Evolutionary conservation across 1,284 basidiomycete genomes (phyloP).

Genomic region (Taiwanofungus camphoratus): DNA sequence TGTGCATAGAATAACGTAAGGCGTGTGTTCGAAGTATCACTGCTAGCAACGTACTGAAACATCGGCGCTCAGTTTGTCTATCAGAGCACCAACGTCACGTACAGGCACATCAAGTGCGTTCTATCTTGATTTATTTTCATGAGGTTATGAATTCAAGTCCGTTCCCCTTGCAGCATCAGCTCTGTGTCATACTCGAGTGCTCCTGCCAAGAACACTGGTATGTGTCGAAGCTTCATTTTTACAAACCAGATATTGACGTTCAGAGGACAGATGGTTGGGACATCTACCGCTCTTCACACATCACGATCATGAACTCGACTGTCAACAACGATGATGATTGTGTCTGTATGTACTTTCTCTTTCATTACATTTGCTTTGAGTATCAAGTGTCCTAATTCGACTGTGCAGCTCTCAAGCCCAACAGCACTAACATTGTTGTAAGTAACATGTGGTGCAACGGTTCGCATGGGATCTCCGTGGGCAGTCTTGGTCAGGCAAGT

Average conservation of each 20-base stretch:
- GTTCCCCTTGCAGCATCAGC: constrained; percentile 19
- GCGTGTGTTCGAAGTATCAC: not conserved
- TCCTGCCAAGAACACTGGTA: constrained; percentile 6
- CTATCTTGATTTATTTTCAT: not conserved
- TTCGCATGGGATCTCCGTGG: constrained; percentile 61
- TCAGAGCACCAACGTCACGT: constrained; percentile 29
- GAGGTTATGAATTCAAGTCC: not conserved
- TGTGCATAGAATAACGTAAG: constrained; percentile 31
- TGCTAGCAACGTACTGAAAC: not conserved
- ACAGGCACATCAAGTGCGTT: constrained; percentile 26
- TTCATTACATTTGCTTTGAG: not conserved
- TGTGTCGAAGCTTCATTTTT: not conserved
- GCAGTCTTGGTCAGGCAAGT: constrained; percentile 31
- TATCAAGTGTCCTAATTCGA: not conserved
- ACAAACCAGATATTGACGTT: not conserved
- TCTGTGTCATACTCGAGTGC: constrained; percentile 23
- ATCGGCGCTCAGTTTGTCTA: constrained; percentile 25
- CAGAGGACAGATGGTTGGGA: constrained; percentile 52
- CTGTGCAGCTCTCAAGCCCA: constrained; percentile 51
- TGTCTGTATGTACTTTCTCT: constrained; percentile 31
- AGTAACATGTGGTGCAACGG: constrained; percentile 56
- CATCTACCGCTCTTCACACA: constrained; percentile 50
- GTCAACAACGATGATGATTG: constrained; percentile 63
- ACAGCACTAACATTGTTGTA: constrained; percentile 56
- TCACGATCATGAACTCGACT: constrained; percentile 44